Base-by-base conservation (phyloP, 495 filamentous ascomycete species). In the Neurospora sp. region DNA sequence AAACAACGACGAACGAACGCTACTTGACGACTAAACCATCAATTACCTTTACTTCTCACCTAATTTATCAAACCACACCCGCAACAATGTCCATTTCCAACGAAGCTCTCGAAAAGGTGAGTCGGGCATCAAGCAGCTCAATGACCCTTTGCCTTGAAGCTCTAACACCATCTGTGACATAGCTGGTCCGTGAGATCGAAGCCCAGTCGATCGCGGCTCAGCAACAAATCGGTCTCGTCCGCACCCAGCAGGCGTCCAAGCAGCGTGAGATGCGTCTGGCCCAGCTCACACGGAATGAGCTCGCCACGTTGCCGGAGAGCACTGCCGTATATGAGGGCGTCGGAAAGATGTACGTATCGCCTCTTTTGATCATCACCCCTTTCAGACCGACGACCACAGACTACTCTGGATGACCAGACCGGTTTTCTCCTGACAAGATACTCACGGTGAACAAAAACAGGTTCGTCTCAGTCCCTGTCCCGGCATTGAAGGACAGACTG, bases 121-220 rank as follows among this genome's bases (percentile, higher is more conserved):
- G 82, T 76, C 22, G 27, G 66, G 22, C 35, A 31, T 20, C 37
- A 53, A 44, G 40, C 69, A 46, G 61, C 41, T 37, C 48, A 40
- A 44, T 18, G 5, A 53, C n/a, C 69, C 6, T 20, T 38, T 42
- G 31, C 44, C 41, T 1, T 16, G 38, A 70, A 40, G 27, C 16
- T 59, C 22, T 40, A 53, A 42, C 69, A 16, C 14, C 14, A 11
- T 66, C 22, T 73, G 41, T 74, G 39, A 40, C 59, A 70, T 77
- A 99, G 96, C 87, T 99, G 71, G 88, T 97, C 78, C 91, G 92
- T 82, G 96, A 98, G 81, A 97, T 99, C 76, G 95, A 98, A 82
- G 88, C 91, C 70, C 93, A 94, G 77, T 94, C 94, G 5, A 84
- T 93, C 35, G 88, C 89, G 71, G 92, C 96, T 31, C 94, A 97